phyloP scores from a whole-genome alignment of 495 filamentous ascomycete genomes.

The Antarctomyces pellizariae region DNA sequence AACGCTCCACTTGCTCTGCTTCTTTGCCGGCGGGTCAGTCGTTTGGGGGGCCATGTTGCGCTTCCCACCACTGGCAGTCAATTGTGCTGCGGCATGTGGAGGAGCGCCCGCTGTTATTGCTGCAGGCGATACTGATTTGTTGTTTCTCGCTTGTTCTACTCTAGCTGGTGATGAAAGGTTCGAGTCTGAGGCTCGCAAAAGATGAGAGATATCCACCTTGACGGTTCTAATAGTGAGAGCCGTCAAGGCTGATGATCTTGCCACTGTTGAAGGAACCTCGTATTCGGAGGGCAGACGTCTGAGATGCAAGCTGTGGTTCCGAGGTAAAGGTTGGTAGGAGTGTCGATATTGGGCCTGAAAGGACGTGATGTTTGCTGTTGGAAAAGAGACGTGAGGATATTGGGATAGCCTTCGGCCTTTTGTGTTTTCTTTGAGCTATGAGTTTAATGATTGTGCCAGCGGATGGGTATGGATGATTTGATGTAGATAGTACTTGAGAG shows the following conservation, averaged over 20 bases:
- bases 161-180: constrained; percentile 31
- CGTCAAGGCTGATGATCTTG: constrained; percentile 13
- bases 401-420: too few relatives aligned
- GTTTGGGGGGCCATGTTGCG: constrained; percentile 22
- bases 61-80: constrained; percentile 9
- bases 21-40: constrained; percentile 64
- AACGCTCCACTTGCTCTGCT: constrained; percentile 85
- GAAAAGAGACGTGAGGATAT: too few relatives aligned
- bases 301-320: too few relatives aligned
- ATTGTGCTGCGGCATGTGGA: constrained; percentile 25
- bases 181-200: constrained; percentile 61
- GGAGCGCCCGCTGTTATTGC: constrained; percentile 19
- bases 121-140: background rate
- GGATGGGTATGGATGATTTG: too few relatives aligned
- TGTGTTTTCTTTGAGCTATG: too few relatives aligned
- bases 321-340: too few relatives aligned
- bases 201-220: constrained; percentile 77
- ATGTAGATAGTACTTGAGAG: too few relatives aligned
- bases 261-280: too few relatives aligned
- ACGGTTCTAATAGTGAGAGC: constrained; percentile 20
- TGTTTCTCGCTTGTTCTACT: background rate
- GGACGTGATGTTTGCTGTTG: too few relatives aligned
- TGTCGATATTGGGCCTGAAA: too few relatives aligned
- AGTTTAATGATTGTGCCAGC: too few relatives aligned
- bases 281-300: too few relatives aligned